phyloP scores from a whole-genome alignment of 306 rosid genomes.

The Vigna angularis region DNA sequence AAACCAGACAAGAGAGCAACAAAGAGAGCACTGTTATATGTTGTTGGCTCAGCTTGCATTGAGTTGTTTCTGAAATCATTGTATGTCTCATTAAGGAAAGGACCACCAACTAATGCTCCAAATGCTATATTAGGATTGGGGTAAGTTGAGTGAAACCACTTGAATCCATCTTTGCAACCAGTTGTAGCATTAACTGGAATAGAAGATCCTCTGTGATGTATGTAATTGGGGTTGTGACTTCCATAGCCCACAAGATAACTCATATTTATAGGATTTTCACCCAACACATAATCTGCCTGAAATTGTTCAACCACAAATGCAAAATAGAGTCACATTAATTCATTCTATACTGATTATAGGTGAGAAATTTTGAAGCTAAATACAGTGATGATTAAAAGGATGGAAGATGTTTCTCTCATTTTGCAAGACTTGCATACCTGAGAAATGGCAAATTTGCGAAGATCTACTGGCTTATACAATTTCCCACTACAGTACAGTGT shows the following conservation, averaged over 20 bases:
- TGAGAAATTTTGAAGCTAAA: slow-evolving; percentile 2
- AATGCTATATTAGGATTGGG: slow-evolving; percentile 70
- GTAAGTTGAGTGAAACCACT: slow-evolving; percentile 50
- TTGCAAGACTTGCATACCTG: slow-evolving; percentile 52
- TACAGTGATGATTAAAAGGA: neutral
- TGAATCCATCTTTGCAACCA: slow-evolving; percentile 69
- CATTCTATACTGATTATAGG: neutral
- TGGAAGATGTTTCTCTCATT: slow-evolving; percentile 9
- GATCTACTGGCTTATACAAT: slow-evolving; percentile 57
- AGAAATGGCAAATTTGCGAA: slow-evolving; percentile 68
- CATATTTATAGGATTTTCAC: slow-evolving; percentile 63
- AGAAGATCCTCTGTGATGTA: slow-evolving; percentile 78
- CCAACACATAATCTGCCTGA: slow-evolving; percentile 71
- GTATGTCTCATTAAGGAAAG: slow-evolving; percentile 68
- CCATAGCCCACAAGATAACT: slow-evolving; percentile 76
- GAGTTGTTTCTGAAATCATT: slow-evolving; percentile 62
- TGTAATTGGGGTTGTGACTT: slow-evolving; percentile 57
- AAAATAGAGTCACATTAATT: neutral
- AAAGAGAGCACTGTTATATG: slow-evolving; percentile 65
- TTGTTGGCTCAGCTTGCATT: slow-evolving; percentile 71
- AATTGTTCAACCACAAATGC: neutral
- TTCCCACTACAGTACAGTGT: slow-evolving; percentile 59
- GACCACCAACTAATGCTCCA: slow-evolving; percentile 82
- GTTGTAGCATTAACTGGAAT: slow-evolving; percentile 65
- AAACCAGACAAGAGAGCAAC: slow-evolving; percentile 73